Evolutionary conservation across 1,284 basidiomycete genomes (phyloP), one percentile per base, ranked within the genome.

Genomic region (Ustilago nuda): DNA sequence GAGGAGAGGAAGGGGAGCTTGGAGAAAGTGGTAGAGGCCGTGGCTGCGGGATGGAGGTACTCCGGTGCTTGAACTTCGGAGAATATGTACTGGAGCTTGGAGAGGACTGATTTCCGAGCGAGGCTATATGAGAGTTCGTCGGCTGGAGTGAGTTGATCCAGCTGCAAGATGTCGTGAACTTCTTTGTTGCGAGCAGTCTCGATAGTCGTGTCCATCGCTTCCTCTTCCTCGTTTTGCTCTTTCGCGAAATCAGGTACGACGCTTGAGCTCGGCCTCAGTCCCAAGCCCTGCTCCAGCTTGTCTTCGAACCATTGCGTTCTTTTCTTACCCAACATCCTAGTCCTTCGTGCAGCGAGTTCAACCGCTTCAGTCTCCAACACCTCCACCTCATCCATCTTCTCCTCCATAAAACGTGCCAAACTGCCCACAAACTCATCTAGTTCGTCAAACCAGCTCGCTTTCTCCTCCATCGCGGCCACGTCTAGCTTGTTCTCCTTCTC

Each of bases 361-460:
- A 74, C 7, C 8, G 64, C 72, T 36, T 79, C 81, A 35, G 41
- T 50, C 60, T 85, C 83, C 4, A 80, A 51, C 45, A 76, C 73
- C 15, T 84, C 81, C 23, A 84, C 58, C 8, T 55, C 36, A 0
- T 56, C 74, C 59, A 61, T 59, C 57, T 83, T 85, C 4, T 70
- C 74, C 37, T 82, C 79, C 63, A 84, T 65, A 36, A 85, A 82
- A 23, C 60, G 45, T 9, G 84, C 80, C 33, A 85, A 39, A 27
- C 65, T 79, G 4, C 56, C 62, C 19, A 82, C 72, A 58, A 82
- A 85, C 7, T 32, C 58, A 11, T 82, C 73, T 9, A 85, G 60
- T 68, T 85, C 84, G 12, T 72, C 50, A 54, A 83, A 82, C 82
- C 83, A 85, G 27, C 72, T 74, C 53, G 66, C 66, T 39, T 80